Evolutionary conservation across 495 filamentous ascomycete genomes (phyloP).

Genomic region (Trichocladium antarcticum): DNA sequence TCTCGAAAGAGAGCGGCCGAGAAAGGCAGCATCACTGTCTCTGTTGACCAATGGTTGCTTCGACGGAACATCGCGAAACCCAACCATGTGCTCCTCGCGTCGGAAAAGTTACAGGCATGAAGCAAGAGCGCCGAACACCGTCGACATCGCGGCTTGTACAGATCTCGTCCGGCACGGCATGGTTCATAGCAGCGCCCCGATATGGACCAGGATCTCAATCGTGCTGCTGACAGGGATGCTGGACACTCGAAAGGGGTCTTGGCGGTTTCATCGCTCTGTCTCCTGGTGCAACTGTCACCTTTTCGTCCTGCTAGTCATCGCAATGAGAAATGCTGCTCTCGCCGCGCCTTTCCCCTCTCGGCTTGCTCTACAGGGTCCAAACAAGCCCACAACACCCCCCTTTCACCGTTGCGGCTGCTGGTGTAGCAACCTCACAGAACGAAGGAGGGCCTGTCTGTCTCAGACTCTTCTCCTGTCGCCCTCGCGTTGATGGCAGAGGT

Average conservation of each 20-base stretch:
- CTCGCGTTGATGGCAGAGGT: conserved; percentile 15
- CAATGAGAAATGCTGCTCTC: conserved; percentile 7
- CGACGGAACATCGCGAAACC: too few species aligned
- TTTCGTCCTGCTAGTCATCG: conserved; percentile 12
- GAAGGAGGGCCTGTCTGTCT: conserved; percentile 18
- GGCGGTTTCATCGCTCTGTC: conserved; percentile 28
- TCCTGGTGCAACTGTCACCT: conserved; percentile 19
- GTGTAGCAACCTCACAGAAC: not conserved
- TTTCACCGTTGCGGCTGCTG: not conserved
- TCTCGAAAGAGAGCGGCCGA: too few species aligned
- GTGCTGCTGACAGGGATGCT: conserved; percentile 13
- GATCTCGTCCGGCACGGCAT: conserved; percentile 9
- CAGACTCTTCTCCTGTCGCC: conserved; percentile 19
- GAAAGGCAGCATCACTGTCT: too few species aligned
- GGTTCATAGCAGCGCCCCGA: conserved; percentile 15
- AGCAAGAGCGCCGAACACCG: too few species aligned
- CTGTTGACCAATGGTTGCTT: too few species aligned
- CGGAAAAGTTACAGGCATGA: too few species aligned
- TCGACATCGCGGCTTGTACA: too few species aligned
- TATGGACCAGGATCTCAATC: conserved; percentile 18
- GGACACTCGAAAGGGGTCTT: conserved; percentile 17
- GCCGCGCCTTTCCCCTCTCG: conserved; percentile 11
- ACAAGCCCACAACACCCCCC: conserved; percentile 1
- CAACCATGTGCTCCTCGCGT: too few species aligned
- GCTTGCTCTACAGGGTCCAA: conserved; percentile 4